Evolutionary conservation across 768 basidiomycete genomes (phyloP).

Genomic region (Hypholoma fasciculare): DNA sequence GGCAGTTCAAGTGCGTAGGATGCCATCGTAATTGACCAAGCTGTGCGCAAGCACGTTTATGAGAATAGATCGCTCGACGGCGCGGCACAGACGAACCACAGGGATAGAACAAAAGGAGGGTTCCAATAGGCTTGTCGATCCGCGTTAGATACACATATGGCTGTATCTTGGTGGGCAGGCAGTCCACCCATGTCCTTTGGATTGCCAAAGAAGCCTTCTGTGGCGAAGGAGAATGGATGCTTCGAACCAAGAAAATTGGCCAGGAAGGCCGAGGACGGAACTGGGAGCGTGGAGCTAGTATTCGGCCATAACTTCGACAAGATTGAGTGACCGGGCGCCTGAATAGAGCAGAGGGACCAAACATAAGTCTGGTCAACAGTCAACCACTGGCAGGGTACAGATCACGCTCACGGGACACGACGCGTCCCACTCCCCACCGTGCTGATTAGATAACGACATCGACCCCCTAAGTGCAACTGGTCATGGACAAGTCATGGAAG

Average conservation of each 20-base stretch:
- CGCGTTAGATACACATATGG: slow-evolving; percentile 89
- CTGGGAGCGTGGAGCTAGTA: neutral
- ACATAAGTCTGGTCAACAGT: neutral
- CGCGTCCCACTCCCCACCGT: neutral
- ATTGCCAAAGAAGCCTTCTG: neutral
- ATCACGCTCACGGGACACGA: slow-evolving; percentile 1
- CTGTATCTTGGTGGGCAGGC: slow-evolving; percentile 52
- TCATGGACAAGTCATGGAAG: too few species aligned
- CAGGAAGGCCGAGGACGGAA: neutral
- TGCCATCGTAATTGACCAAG: slow-evolving; percentile 98
- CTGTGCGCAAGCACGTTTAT: slow-evolving; percentile 38
- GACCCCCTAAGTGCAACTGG: too few species aligned
- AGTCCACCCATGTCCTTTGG: slow-evolving; percentile 63
- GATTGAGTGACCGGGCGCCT: neutral
- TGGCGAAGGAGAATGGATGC: neutral
- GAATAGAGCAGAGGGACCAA: neutral
- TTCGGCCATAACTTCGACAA: neutral
- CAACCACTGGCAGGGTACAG: neutral
- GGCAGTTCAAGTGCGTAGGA: slow-evolving; percentile 77
- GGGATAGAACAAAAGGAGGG: slow-evolving; percentile 88
- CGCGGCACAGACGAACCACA: slow-evolving; percentile 63
- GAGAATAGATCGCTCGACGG: neutral
- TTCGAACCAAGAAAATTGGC: neutral
- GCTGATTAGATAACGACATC: slow-evolving; percentile 1
- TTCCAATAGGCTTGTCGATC: slow-evolving; percentile 96